Evolutionary conservation across 495 filamentous ascomycete species (phyloP), one percentile per base, ranked within the genome.

Genomic region (Penicillium psychrofluorescens): DNA sequence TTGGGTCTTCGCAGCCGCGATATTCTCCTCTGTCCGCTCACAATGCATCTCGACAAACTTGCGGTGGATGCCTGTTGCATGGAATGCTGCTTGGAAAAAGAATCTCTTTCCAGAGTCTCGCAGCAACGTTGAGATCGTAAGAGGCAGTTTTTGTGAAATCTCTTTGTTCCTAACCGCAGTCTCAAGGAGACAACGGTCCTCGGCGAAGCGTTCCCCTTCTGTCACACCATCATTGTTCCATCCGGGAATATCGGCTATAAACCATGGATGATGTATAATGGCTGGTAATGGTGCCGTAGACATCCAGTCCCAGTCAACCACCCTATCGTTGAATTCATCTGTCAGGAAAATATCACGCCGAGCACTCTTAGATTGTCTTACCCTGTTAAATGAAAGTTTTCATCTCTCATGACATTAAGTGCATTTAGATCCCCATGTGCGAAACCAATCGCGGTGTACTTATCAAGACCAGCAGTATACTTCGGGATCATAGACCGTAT

Each of bases 401-500:
- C 47, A 15, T n/a, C 41, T 46, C 9, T 57, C 44, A 53, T 50
- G n/a, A 57, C 43, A 39, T 50, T 53, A 29, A 48, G 11, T 1
- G 54, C 47, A 27, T 57, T 48, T 22, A 53, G 32, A 41, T 53
- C 49, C n/a, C 47, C 44, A 32, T 51, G 47, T 12, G 37, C 13
- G 36, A 57, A 48, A 9, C 44, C 43, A n/a, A 51, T 7, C 8
- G 15, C 22, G 30, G 44, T 7, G 35, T 43, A 44, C 31, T 28
- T 4, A 48, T 57, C 41, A 38, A 44, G 44, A 6, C 46, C 41
- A 39, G 50, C 43, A 36, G 48, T 35, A 42, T 53, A 50, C 11
- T 41, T 12, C 27, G 44, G 44, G 22, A 53, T 53, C 46, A 56
- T 50, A 40, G 53, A 50, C 13, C 46, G 53, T 49, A 50, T 52